Evolutionary conservation across 192 early-diverging fungal genomes (phyloP).

Genomic region (Backusella mclennaniae): DNA sequence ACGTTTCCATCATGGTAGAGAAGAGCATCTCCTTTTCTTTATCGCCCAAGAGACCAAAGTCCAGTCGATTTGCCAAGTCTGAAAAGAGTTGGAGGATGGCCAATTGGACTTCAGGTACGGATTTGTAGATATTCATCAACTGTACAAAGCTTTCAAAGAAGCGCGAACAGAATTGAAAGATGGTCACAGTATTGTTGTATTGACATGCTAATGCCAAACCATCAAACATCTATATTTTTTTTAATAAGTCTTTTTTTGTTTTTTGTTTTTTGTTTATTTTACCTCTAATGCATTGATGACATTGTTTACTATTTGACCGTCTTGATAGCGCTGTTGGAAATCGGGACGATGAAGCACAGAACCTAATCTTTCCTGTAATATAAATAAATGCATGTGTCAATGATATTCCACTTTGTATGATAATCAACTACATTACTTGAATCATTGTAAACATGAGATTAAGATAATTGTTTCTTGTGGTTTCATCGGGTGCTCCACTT

Average conservation of each 20-base stretch:
- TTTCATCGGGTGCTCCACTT: conserved; percentile 48
- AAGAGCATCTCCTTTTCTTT: conserved; percentile 53
- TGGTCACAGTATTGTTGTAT: conserved; percentile 55
- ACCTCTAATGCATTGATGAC: conserved; percentile 70
- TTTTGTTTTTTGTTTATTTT: neutral
- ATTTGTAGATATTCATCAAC: conserved; percentile 66
- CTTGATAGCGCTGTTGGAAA: conserved; percentile 58
- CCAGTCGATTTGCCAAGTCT: conserved; percentile 50
- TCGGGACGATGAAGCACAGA: conserved; percentile 55
- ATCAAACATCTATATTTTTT: conserved; percentile 61
- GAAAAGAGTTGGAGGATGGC: conserved; percentile 58
- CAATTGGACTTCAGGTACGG: conserved; percentile 61
- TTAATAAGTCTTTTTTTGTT: neutral
- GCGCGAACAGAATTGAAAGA: conserved; percentile 53
- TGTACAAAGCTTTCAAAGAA: conserved; percentile 64
- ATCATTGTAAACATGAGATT: conserved; percentile 52
- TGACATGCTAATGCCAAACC: conserved; percentile 70
- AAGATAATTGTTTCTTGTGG: conserved; percentile 57
- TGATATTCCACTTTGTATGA: neutral
- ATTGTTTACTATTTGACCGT: conserved; percentile 46
- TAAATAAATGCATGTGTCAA: neutral
- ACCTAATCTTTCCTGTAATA: conserved; percentile 47
- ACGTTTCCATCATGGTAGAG: conserved; percentile 43
- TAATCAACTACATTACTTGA: conserved; percentile 36
- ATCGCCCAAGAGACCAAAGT: conserved; percentile 37